Evolutionary conservation across 257 asterid species (phyloP), one percentile per base, ranked within the genome.

Genomic region (Lavandula angustifolia): DNA sequence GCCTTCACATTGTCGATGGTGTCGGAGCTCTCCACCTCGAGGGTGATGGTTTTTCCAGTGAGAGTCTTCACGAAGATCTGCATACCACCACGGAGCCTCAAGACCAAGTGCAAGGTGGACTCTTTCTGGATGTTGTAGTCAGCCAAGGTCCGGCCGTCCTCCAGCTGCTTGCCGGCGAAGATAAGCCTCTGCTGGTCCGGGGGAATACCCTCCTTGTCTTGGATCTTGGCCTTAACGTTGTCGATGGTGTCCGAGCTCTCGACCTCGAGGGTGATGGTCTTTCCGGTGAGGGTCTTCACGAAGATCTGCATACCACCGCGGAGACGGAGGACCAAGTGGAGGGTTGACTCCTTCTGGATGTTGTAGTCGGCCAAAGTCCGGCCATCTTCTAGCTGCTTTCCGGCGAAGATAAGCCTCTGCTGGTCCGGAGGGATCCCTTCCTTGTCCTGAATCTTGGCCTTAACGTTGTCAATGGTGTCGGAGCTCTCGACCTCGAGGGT

Each of bases 11-110:
- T 22, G 27, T 22, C 27, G 2, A 22, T 22, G 27, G 27, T 22
- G 2, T 22, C 27, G 1, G 27, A 22, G 27, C 27, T 22, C 27
- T 87, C 95, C 1, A 87, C 95, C 80, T 87, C 95, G 7, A 87
- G 8, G 0, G 95, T 87, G 16, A 87, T 87, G 32, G 95, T 87
- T 75, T 87, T 87, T 0, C 95, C 92, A 0, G 95, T 87, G 0
- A 86, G 43, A 4, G 94, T 83, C 84, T 86, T 86, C 0, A 86
- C 92, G 0, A 84, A 87, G 0, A 84, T 84, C 37, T 87, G 95
- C 92, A 84, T 84, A 0, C 95, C 95, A 0, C 95, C 95, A 0
- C 95, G 44, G 1, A 87, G 37, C 50, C 95, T 42, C 5, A 87
- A 81, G 0, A 87, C 95, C 77, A 87, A 48, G 49, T 87, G 95